Base-by-base conservation (phyloP, 1,284 basidiomycete genomes). In the Athelia sp. region DNA sequence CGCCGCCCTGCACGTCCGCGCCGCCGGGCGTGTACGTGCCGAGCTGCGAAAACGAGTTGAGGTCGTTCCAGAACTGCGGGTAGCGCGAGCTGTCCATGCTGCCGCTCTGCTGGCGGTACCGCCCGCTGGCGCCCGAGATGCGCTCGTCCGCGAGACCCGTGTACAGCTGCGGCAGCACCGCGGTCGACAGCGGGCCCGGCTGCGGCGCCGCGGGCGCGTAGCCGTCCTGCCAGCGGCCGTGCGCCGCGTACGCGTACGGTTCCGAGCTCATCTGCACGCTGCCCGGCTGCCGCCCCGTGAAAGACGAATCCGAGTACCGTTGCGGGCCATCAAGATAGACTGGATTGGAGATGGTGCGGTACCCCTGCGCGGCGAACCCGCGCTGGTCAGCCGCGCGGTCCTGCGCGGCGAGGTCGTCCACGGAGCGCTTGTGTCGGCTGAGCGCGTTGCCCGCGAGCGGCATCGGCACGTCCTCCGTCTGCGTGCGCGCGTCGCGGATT, bases 111-210 rank as follows among this genome's bases (percentile, higher is more conserved):
- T 21, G n/a, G 19, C 36, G 36, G 19, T 40, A 40, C 6, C 36
- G 36, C 36, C 32, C 42, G 32, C 13, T 48, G 50, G 48, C 35
- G 34, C 57, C 52, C 19, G 15, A n/a, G 26, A 6, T 4, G 48
- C 70, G 63, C 31, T 73, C 70, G 55, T 82, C 81, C 3, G 77
- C 67, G 46, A 86, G 67, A 1, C 83, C 84, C 2, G 82, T 84
- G 60, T 86, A 88, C 57, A 82, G 69, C 55, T 85, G 85, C 1
- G 83, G 81, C 43, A 85, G 69, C 36, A 82, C 81, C 1, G 81
- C 81, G 19, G 84, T 85, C 40, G 82, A 79, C 46, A 84, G 57
- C 35, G 74, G 70, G 13, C 70, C 68, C 13, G 71, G 64, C 52
- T 73, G 76, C 26, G 66, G 55, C 26, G 62, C 63, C 36, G 67